Base-by-base conservation (phyloP, 768 basidiomycete genomes). In the Leccinum fibrillosum region DNA sequence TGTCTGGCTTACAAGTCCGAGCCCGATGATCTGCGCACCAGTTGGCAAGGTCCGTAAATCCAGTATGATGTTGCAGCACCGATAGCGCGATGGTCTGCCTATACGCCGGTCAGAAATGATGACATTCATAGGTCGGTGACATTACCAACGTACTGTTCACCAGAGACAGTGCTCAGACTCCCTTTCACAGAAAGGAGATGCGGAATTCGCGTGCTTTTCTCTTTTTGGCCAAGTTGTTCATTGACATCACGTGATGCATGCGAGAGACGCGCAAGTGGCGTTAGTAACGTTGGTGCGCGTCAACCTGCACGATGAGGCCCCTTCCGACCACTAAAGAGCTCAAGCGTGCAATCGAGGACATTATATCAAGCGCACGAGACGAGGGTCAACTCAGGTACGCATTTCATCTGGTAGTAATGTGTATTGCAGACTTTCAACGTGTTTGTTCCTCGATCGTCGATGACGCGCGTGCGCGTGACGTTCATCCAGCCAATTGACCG, bases 401-500 rank as follows among this genome's bases (percentile, higher is more conserved):
- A 1, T 48, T n/a, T 0, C 39, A 39, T 39, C 39, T n/a, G 17
- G 17, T 17, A 9, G 34, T 26, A 17, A 13, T 48, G 5, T 15
- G 5, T 17, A 12, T 25, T 28, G 5, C 15, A 45, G 26, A 10
- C n/a, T 39, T 39, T 39, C 1, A 39, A 39, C 12, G 37, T 17
- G 37, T 47, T 47, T 8, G 44, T 45, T 6, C 44, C 15, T 21
- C 15, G 35, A 37, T 37, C 8, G 37, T n/a, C 17, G 37, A 39
- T 39, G 37, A 39, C 17, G 37, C 37, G 37, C 52, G 51, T 26
- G 8, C 44, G 13, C 37, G 13, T 51, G 47, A 56, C 42, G 21
- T 63, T 39, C 39, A 39, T 39, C 2, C 30, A 71, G 70, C 30
- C 49, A 73, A 56, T 56, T 75, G 26, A 86, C 86, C 2, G 76